A percentile compares a stretch with the other conserved stretches of the same genome.
Evolutionary conservation across 768 basidiomycete genomes (phyloP).

Genomic region (Heimioporus sp.): DNA sequence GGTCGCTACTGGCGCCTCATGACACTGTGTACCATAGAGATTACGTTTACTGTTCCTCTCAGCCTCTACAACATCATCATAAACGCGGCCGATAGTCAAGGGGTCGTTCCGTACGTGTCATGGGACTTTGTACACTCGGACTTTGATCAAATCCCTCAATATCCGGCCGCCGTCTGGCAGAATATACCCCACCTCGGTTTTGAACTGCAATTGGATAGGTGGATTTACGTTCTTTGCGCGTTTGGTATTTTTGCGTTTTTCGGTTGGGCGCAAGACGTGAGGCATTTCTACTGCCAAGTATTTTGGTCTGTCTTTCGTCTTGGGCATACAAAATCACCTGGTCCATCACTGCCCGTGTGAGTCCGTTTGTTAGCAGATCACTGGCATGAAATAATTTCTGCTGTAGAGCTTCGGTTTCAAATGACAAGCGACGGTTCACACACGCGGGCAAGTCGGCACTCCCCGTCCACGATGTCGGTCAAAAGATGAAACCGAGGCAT

Average conservation of each 20-base stretch:
- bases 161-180: constrained; percentile 41
- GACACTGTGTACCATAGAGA: constrained; percentile 40
- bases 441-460: background rate
- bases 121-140: constrained; percentile 53
- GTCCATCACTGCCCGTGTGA: background rate
- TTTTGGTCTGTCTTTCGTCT: constrained; percentile 25
- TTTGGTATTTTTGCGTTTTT: constrained; percentile 52
- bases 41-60: constrained; percentile 40
- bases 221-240: constrained; percentile 37
- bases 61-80: constrained; percentile 32
- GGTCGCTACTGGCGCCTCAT: constrained; percentile 52
- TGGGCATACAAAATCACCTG: background rate
- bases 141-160: constrained; percentile 40
- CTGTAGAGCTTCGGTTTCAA: background rate
- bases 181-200: constrained; percentile 3
- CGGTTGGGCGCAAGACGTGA: constrained; percentile 53
- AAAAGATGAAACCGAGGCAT: background rate
- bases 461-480: background rate
- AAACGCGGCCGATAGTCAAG: constrained; percentile 11
- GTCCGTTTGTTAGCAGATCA: background rate
- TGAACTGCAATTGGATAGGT: constrained; percentile 38
- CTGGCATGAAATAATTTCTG: background rate
- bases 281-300: constrained; percentile 34
- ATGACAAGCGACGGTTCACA: background rate
- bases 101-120: constrained; percentile 38